These are phyloP conservation scores for Pseudomassariella vexata DNA, from an alignment of 2,329 filamentous ascomycete species.

Conservation along the genomic window DNA sequence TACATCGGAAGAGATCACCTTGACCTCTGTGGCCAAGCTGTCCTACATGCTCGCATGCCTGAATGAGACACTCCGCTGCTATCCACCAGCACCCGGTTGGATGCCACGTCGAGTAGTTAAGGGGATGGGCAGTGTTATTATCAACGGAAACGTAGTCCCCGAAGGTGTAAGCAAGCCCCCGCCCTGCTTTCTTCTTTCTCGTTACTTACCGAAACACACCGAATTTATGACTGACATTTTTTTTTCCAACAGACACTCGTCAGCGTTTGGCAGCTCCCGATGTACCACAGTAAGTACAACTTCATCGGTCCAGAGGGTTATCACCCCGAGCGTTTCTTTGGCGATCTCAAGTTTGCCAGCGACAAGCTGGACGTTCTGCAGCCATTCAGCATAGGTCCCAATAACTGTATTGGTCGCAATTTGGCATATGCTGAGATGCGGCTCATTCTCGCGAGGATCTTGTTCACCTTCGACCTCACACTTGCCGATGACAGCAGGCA, in stretches of 20 bases:
- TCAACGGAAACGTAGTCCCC: neutral
- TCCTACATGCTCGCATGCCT: constrained; percentile 1
- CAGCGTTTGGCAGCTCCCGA: neutral
- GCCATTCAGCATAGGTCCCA: neutral
- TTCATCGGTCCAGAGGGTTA: neutral
- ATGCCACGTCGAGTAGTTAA: neutral
- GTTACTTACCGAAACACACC: too few species aligned
- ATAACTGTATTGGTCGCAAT: neutral
- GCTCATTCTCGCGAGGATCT: neutral
- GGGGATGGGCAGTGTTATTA: neutral
- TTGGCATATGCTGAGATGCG: neutral
- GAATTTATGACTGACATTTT: too few species aligned
- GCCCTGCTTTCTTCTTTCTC: neutral
- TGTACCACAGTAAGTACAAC: constrained; percentile 1
- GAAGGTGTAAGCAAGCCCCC: neutral
- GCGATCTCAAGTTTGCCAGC: neutral
- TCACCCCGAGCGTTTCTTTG: constrained; percentile 1
- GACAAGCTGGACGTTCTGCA: constrained; percentile 1
- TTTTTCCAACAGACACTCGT: neutral
- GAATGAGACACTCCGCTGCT: neutral
- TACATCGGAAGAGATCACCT: neutral
- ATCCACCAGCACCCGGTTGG: neutral
- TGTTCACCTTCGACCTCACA: neutral
- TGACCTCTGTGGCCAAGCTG: neutral
- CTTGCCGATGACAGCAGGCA: neutral